These are phyloP conservation scores for Cytospora piceae DNA, from an alignment of 2,329 filamentous ascomycete genomes.

Conservation along the genomic window DNA sequence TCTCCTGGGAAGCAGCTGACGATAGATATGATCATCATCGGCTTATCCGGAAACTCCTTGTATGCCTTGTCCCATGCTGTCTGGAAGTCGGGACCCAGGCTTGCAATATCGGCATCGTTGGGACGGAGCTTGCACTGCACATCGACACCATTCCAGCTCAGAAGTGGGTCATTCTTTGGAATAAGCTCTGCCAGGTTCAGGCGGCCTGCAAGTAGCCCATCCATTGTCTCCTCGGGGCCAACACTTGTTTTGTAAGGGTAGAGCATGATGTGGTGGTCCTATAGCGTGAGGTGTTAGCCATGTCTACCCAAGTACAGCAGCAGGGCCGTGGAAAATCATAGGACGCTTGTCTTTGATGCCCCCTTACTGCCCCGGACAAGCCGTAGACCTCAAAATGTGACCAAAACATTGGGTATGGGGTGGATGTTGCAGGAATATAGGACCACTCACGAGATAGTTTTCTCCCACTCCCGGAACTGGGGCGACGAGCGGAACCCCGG, in stretches of 20 bases:
- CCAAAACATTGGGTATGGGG: too few relatives aligned
- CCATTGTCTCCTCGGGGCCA: constrained; percentile 22
- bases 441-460: constrained; percentile 8
- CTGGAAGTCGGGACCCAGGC: constrained; percentile 34
- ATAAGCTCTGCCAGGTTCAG: constrained; percentile 26
- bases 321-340: too few relatives aligned
- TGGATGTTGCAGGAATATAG: too few relatives aligned
- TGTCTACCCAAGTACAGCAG: not conserved
- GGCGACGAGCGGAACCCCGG: constrained; percentile 32
- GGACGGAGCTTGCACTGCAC: constrained; percentile 25
- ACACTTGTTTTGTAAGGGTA: constrained; percentile 19
- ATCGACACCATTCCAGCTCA: constrained; percentile 25
- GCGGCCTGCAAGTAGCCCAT: constrained; percentile 32
- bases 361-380: too few relatives aligned
- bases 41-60: constrained; percentile 39
- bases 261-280: constrained; percentile 25
- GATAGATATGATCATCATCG: constrained; percentile 50
- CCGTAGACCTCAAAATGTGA: too few relatives aligned
- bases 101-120: constrained; percentile 31
- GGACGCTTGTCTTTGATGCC: too few relatives aligned
- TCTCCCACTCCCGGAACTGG: constrained; percentile 35
- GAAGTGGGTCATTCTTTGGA: constrained; percentile 34
- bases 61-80: constrained; percentile 34
- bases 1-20: constrained; percentile 48
- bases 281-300: constrained; percentile 14